Evolutionary conservation across 805 yeast genomes (phyloP).

Genomic region (Suhomyces xylopsoci): DNA sequence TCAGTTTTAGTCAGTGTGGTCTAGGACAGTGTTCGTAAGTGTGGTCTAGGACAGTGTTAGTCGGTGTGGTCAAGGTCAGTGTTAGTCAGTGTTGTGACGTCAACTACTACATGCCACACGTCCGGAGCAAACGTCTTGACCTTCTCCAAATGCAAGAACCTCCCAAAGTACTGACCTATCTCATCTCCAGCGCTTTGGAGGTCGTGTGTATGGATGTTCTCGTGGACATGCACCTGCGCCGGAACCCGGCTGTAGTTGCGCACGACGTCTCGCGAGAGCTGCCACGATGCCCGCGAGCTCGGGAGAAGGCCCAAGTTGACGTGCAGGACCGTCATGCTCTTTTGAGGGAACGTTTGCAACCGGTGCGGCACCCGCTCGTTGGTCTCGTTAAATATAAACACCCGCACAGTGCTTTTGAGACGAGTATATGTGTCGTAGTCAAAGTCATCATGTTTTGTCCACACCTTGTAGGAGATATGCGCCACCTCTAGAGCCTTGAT

Average conservation of each 20-base stretch:
- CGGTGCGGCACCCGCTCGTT: constrained; percentile 53
- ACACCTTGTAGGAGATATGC: constrained; percentile 36
- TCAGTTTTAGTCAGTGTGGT: too few species aligned
- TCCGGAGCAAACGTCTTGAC: constrained; percentile 89
- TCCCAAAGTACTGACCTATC: constrained; percentile 10
- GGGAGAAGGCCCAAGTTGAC: constrained; percentile 82
- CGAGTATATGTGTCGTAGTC: constrained; percentile 17
- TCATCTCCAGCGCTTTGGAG: constrained; percentile 30
- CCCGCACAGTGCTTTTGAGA: constrained; percentile 18
- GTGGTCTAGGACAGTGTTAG: too few species aligned
- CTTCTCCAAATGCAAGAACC: constrained; percentile 47
- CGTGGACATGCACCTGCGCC: constrained; percentile 63
- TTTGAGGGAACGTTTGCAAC: constrained; percentile 18
- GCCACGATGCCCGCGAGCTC: constrained; percentile 62
- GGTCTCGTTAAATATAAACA: constrained; percentile 60
- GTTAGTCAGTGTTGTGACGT: too few species aligned
- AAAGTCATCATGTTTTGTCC: constrained; percentile 26
- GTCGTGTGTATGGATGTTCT: constrained; percentile 53
- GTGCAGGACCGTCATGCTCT: constrained; percentile 43
- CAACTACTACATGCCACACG: constrained; percentile 68
- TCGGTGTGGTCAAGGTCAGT: too few species aligned
- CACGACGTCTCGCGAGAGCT: constrained; percentile 32
- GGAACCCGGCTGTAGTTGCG: constrained; percentile 3
- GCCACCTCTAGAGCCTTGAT: constrained; percentile 51
- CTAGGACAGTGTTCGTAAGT: too few species aligned